A percentile compares a stretch with the other conserved stretches of the same genome.
Conservation (phyloP, 495 filamentous ascomycete genomes). For the Cryomyces minteri region DNA sequence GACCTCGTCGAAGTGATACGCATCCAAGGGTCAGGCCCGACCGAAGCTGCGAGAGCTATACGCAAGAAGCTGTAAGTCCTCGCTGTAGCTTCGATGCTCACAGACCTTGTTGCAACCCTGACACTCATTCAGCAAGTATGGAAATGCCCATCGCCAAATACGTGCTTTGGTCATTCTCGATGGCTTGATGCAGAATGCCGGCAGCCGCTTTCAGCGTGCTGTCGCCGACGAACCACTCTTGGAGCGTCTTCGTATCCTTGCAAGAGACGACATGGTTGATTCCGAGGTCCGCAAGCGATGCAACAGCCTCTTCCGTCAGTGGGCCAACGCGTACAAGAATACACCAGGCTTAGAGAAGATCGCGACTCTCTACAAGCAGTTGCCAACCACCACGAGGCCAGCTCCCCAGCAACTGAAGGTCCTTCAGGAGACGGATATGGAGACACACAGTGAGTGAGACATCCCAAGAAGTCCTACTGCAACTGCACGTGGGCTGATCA, state of each 20-base stretch:
- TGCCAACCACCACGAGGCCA: slow-evolving; percentile 47
- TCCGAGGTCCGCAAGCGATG: slow-evolving; percentile 72
- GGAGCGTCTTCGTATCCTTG: slow-evolving; percentile 76
- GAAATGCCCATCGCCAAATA: slow-evolving; percentile 77
- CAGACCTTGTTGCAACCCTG: background rate
- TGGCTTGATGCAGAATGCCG: slow-evolving; percentile 86
- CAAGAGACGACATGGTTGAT: slow-evolving; percentile 71
- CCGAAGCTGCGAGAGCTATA: slow-evolving; percentile 79
- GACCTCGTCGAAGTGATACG: slow-evolving; percentile 88
- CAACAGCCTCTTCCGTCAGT: slow-evolving; percentile 67
- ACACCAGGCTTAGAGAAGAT: slow-evolving; percentile 67
- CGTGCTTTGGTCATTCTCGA: slow-evolving; percentile 83
- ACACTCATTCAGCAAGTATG: slow-evolving; percentile 53
- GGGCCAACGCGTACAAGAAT: slow-evolving; percentile 68
- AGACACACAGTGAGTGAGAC: slow-evolving; percentile 24
- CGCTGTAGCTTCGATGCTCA: background rate
- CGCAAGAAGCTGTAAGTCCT: slow-evolving; percentile 76
- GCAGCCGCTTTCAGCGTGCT: slow-evolving; percentile 64
- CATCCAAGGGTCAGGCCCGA: slow-evolving; percentile 72
- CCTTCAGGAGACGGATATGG: slow-evolving; percentile 52
- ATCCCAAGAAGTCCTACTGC: background rate
- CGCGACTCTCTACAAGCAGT: slow-evolving; percentile 60
- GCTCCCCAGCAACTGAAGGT: slow-evolving; percentile 60
- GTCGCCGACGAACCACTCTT: slow-evolving; percentile 90
- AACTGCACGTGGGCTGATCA: background rate